Percentiles rank a stretch among this genome's conserved stretches.
Conservation (phyloP, 306 rosid genomes). For the Hippophae tibetana region DNA sequence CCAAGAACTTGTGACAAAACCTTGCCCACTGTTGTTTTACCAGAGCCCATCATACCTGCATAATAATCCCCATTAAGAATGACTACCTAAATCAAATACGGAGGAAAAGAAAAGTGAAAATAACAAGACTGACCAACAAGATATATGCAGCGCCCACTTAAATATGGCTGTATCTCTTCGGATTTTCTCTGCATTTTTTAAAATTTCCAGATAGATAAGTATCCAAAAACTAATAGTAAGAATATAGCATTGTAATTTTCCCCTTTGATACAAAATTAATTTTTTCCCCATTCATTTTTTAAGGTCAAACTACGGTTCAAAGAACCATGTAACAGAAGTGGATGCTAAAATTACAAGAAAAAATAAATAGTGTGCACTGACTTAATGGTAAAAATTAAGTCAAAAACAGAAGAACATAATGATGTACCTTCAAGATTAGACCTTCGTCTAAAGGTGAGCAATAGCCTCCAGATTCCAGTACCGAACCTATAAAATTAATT, state of each 20-base stretch:
- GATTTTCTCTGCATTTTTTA: conserved; percentile 55
- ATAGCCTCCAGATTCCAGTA: conserved; percentile 34
- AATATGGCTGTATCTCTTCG: conserved; percentile 58
- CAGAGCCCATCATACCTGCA: conserved; percentile 99
- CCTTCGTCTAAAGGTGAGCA: conserved; percentile 26
- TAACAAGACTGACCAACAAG: conserved; percentile 82
- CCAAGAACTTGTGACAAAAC: conserved; percentile 63
- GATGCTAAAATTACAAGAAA: neutral
- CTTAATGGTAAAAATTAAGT: neutral
- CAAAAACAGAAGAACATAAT: neutral
- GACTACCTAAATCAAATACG: conserved; percentile 10
- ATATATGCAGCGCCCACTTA: conserved; percentile 83
- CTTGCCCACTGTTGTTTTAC: conserved; percentile 95
- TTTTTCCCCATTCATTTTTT: neutral
- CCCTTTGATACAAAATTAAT: too few relatives aligned
- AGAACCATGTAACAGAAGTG: neutral
- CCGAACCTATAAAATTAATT: conserved; percentile 33
- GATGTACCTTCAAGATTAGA: conserved; percentile 33
- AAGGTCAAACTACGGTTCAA: neutral
- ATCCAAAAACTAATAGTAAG: conserved; percentile 14
- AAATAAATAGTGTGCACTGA: neutral
- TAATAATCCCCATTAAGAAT: conserved; percentile 22
- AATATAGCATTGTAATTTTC: conserved; percentile 16
- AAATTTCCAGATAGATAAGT: conserved; percentile 41
- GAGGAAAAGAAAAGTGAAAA: conserved; percentile 19